phyloP scores from a whole-genome alignment of 2,329 filamentous ascomycete species.

The Coniella vitis region DNA sequence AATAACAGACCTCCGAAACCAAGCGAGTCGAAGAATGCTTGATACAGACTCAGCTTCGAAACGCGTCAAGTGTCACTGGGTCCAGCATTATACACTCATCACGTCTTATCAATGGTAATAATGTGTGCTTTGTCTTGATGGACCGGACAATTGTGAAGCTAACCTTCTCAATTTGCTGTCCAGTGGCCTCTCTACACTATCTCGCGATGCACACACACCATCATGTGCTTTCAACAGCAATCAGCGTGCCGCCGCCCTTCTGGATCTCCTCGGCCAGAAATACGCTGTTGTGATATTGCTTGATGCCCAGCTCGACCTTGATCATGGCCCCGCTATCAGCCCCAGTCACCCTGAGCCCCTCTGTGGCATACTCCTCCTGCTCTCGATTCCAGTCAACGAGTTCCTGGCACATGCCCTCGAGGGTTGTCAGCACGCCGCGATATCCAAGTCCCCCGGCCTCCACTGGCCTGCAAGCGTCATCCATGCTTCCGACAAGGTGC shows the following conservation, averaged over 20 bases:
- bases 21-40: too few relatives aligned
- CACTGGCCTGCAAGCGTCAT: slow-evolving; percentile 25
- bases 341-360: background rate
- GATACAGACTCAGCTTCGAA: too few relatives aligned
- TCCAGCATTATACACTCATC: too few relatives aligned
- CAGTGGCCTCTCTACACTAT: too few relatives aligned
- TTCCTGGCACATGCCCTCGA: slow-evolving; percentile 34
- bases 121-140: too few relatives aligned
- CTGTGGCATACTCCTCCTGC: slow-evolving; percentile 21
- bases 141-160: too few relatives aligned
- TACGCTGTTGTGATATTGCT: slow-evolving; percentile 31
- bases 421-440: slow-evolving; percentile 30
- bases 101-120: too few relatives aligned
- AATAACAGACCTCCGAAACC: too few relatives aligned
- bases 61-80: too few relatives aligned
- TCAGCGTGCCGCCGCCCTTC: slow-evolving; percentile 12
- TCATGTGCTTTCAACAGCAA: too few relatives aligned
- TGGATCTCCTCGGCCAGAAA: slow-evolving; percentile 32
- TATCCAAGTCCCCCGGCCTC: slow-evolving; percentile 33
- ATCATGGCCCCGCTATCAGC: background rate
- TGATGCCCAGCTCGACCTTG: slow-evolving; percentile 15
- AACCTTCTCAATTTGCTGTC: too few relatives aligned
- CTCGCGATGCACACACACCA: too few relatives aligned
- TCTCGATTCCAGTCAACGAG: slow-evolving; percentile 36
- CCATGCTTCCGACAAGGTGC: slow-evolving; percentile 31